These are phyloP conservation scores for Mallotus nudiflorus DNA, from an alignment of 345 rosid genomes.

Conservation along the genomic window DNA sequence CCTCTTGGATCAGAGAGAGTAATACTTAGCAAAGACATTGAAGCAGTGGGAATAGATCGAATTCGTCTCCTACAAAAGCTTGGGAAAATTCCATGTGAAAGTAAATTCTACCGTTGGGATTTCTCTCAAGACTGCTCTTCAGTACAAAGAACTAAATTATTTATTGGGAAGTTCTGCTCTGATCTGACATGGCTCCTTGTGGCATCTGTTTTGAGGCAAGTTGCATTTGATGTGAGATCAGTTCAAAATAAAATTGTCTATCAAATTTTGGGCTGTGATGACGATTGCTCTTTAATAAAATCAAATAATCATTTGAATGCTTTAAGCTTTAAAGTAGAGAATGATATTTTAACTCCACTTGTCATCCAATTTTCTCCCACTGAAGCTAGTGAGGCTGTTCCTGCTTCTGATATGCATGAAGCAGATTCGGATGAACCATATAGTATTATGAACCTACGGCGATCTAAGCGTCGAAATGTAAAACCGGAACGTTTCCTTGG, in stretches of 20 bases:
- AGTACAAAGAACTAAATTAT: slow-evolving; percentile 52
- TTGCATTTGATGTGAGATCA: slow-evolving; percentile 53
- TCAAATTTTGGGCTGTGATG: slow-evolving; percentile 41
- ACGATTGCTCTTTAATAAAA: slow-evolving; percentile 26
- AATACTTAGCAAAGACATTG: slow-evolving; percentile 46
- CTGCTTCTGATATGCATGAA: slow-evolving; percentile 20
- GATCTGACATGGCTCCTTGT: slow-evolving; percentile 73
- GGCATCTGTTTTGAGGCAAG: slow-evolving; percentile 55
- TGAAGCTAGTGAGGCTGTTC: slow-evolving; percentile 24
- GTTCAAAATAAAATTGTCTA: slow-evolving; percentile 61
- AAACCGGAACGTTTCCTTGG: slow-evolving; percentile 66
- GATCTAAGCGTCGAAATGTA: slow-evolving; percentile 66
- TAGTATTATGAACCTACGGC: slow-evolving; percentile 52
- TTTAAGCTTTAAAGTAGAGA: slow-evolving; percentile 52
- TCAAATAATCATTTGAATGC: slow-evolving; percentile 29
- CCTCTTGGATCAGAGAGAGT: slow-evolving; percentile 59
- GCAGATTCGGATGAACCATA: slow-evolving; percentile 14
- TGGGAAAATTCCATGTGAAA: slow-evolving; percentile 40
- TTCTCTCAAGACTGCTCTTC: slow-evolving; percentile 57
- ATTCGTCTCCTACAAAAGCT: slow-evolving; percentile 71
- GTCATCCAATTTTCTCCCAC: slow-evolving; percentile 39
- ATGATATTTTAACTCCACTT: slow-evolving; percentile 41
- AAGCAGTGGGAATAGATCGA: slow-evolving; percentile 45
- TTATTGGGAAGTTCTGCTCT: slow-evolving; percentile 56
- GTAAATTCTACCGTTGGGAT: slow-evolving; percentile 61